A percentile compares a stretch with the other conserved stretches of the same genome.
Conservation (phyloP, 2,329 filamentous ascomycete genomes). For the Lecanicillium sp. region DNA sequence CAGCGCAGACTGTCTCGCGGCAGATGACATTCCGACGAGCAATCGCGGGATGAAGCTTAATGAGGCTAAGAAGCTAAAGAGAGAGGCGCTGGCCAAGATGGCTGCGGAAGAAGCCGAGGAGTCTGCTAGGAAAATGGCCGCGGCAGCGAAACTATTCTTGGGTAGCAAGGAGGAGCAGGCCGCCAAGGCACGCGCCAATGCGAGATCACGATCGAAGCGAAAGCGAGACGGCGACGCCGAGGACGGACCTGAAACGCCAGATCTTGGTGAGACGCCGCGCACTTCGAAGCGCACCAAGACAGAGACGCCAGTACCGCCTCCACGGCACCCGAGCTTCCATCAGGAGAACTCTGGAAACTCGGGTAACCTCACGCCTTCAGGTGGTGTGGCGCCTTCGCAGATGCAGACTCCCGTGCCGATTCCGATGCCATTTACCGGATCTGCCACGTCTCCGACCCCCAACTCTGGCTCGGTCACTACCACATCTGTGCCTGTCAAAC, state of each 20-base stretch:
- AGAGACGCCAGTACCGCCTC: constrained; percentile 47
- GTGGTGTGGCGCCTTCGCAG: constrained; percentile 13
- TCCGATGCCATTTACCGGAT: constrained; percentile 23
- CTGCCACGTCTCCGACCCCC: constrained; percentile 23
- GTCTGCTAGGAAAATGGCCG: constrained; percentile 44
- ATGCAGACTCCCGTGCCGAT: constrained; percentile 36
- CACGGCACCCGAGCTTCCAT: constrained; percentile 25
- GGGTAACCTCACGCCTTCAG: constrained; percentile 9
- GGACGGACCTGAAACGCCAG: constrained; percentile 19
- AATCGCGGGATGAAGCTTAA: constrained; percentile 74
- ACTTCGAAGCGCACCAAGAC: constrained; percentile 46
- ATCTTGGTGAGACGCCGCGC: constrained; percentile 25
- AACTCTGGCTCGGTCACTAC: constrained; percentile 16
- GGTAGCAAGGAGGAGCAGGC: constrained; percentile 19
- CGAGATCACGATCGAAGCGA: constrained; percentile 31
- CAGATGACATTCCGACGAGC: constrained; percentile 56
- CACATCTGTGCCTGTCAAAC: constrained; percentile 21
- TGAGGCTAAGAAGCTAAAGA: constrained; percentile 67
- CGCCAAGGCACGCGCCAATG: constrained; percentile 21
- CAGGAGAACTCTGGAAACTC: constrained; percentile 19
- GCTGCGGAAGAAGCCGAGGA: constrained; percentile 56
- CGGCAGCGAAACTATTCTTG: constrained; percentile 38
- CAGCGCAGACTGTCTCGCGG: constrained; percentile 46
- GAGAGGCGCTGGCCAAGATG: constrained; percentile 54
- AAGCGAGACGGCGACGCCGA: constrained; percentile 34